Evolutionary conservation across 2,329 filamentous ascomycete genomes (phyloP), one percentile per base, ranked within the genome.

Genomic region (Penicillium sp.): DNA sequence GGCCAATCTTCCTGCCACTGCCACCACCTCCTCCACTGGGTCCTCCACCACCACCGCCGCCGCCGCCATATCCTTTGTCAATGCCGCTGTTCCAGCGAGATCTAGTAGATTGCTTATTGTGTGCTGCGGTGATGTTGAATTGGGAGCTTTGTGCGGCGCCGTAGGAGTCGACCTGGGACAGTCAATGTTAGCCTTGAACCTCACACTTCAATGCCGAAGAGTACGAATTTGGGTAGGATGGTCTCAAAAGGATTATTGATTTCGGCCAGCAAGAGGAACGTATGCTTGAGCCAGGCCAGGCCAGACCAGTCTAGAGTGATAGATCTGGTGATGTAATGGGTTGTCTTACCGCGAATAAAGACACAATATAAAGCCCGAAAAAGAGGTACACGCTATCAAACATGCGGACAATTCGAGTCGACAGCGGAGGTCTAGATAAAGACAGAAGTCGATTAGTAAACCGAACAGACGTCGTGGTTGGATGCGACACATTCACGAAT

Each of bases 351-450:
- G 77, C 74, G 59, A 80, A 78, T 9, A 81, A 67, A 43, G 74
- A 77, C 43, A 76, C 75, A 26, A 80, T 62, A 58, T 81, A 81
- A 23, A 81, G 66, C 5, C 77, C 78, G 5, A 81, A 45, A 61
- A 80, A 79, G 59, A 74, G 64, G 61, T 80, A 80, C 51, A 75
- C 57, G 54, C 65, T 68, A 49, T 77, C 68, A 57, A 75, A 56
- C 64, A 76, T 70, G 60, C 72, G 72, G 49, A 64, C 66, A 57
- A 76, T 51, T 49, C 76, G 77, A 56, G 75, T 72, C 16, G 74
- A 66, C 50, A 79, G 55, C 3, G 78, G 78, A 12, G 77, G 76
- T 43, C 77, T 79, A 57, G 16, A 53, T 21, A 45, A 33, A 14
- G 49, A 59, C 47, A 33, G 12, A 3, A 21, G n/a, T 7, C 48